Evolutionary conservation across 164 flowering plant species (phyloP), one percentile per base, ranked within the genome.

Genomic region (Dillenia suffruticosa): DNA sequence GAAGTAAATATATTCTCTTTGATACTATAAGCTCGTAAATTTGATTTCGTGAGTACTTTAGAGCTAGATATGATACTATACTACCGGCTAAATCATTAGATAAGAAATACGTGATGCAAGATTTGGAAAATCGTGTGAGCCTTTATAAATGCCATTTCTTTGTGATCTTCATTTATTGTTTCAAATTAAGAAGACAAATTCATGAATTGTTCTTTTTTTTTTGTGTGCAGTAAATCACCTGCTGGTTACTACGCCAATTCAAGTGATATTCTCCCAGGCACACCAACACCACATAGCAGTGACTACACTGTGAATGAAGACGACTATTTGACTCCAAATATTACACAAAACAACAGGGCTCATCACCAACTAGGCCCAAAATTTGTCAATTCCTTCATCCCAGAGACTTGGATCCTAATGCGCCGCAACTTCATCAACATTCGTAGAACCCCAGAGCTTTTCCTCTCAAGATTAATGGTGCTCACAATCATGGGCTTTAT

Each of bases 391-490:
- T 72, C 88, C 7, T 84, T 77, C 74, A 52, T 79, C 59, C 0
- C 75, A 0, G 95, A 85, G 59, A 78, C 70, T 0, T 77, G 81
- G 84, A 61, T 82, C 22, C 83, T 85, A 9, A 81, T 81, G 74
- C 81, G 88, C n/a, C 76, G 91, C 14, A 85, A 82, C 75, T 84
- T 85, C 78, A 78, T 61, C 32, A 88, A 77, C 76, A 82, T 84
- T 54, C 54, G 74, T 12, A 77, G 90, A 1, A 85, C 87, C 11
- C 95, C 91, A 1, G 95, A 88, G 77, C 95, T 88, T 15, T 88
- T 88, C 78, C 84, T 84, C 5, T 84, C 90, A 10, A 61, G 89
- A 12, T 83, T 82, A 9, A 50, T 84, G 72, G 90, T 85, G 52
- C 83, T 88, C 43, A 76, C 84, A 1, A 14, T 79, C 50, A 88